Conservation (phyloP, 192 early-diverging fungal genomes). For the Rhizophagus clarus region DNA sequence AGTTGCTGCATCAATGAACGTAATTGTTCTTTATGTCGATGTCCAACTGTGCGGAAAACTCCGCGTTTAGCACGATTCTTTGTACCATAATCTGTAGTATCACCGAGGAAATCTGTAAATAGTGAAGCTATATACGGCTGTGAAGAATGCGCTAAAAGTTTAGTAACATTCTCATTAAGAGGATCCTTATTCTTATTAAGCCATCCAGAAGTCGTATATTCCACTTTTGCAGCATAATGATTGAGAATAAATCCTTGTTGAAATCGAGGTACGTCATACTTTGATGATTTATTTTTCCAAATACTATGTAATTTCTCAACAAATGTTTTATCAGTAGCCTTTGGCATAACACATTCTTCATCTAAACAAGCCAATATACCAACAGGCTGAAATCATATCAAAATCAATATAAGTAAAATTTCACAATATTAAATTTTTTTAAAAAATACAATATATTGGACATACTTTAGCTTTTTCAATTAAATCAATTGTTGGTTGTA, state of each 20-base stretch:
- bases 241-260: slow-evolving; percentile 86
- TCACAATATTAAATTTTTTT: not conserved
- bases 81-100: slow-evolving; percentile 38
- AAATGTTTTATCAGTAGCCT: slow-evolving; percentile 93
- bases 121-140: slow-evolving; percentile 79
- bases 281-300: slow-evolving; percentile 86
- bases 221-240: slow-evolving; percentile 96
- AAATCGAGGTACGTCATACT: slow-evolving; percentile 88
- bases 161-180: slow-evolving; percentile 92
- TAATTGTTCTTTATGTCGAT: slow-evolving; percentile 94
- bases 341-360: slow-evolving; percentile 98
- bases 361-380: slow-evolving; percentile 95
- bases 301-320: slow-evolving; percentile 86
- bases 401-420: not conserved
- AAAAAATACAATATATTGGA: not conserved
- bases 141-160: slow-evolving; percentile 78
- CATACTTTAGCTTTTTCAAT: slow-evolving; percentile 93
- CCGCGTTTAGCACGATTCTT: slow-evolving; percentile 70
- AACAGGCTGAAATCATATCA: slow-evolving; percentile 62
- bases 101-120: slow-evolving; percentile 79
- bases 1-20: slow-evolving; percentile 87
- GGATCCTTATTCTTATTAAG: slow-evolving; percentile 99
- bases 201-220: slow-evolving; percentile 90
- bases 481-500: slow-evolving; percentile 97
- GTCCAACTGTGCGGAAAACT: slow-evolving; percentile 91